Evolutionary conservation across 1,284 basidiomycete species (phyloP), one percentile per base, ranked within the genome.

Genomic region (Sanghuangporus sanghuang): DNA sequence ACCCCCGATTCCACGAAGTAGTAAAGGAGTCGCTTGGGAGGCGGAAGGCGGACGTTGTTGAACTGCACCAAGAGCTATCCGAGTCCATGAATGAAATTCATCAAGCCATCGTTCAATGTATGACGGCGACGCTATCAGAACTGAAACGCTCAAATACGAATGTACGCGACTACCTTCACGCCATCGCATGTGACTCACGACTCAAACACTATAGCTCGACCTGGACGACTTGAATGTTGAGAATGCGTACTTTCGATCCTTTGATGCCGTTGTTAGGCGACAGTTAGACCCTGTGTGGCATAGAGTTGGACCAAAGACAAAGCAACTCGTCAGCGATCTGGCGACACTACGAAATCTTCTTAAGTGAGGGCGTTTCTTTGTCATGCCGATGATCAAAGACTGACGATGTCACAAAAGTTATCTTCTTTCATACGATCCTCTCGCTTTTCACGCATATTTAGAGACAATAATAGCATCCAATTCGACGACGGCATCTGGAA

Each of bases 211-310:
- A 50, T 75, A 98, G 90, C 85, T 98, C 14, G 96, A 99, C 64
- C 81, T 98, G 8, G 97, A 99, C 68, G 95, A 98, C 68, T 81
- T 98, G 64, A 96, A 86, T 5, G 85, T 98, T 54, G 93, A 98
- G 71, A 96, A 93, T 69, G 93, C 95, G 0, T 95, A 99, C 69
- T 98, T 98, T 75, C 85, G 89, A 36, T 94, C 92, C 1, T 99
- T 99, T 72, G 96, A 99, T 71, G 80, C 86, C 23, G 83, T 97
- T 59, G 95, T 98, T 1, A 85, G 96, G 8, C 85, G 88, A 50
- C 93, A 95, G 69, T 85, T 99, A 4, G 93, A 97, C 73, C 85
- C 95, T 0, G 90, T 98, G 3, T 99, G 97, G 97, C 95, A 99
- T 74, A 93, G 94, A 74, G 93, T 98, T 32, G 93, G 95, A 1